Conservation (phyloP, 768 basidiomycete genomes). For the Tylopilus plumbeoviolaceoides region DNA sequence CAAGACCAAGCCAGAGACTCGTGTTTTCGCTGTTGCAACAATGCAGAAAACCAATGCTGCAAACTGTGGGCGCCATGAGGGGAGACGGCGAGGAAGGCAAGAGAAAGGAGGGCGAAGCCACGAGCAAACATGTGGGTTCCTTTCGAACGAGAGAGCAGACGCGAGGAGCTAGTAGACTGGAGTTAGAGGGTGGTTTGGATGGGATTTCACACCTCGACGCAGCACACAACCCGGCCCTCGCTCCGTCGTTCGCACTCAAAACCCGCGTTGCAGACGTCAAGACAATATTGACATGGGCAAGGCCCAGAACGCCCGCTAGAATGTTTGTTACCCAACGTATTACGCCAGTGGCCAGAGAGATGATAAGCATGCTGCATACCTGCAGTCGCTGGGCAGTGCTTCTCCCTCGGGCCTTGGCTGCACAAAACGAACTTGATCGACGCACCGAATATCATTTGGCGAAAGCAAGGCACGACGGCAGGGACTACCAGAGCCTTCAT, state of each 20-base stretch:
- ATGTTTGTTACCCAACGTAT: background rate
- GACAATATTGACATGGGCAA: background rate
- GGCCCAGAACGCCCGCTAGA: background rate
- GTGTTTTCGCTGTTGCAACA: background rate
- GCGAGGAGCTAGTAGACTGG: background rate
- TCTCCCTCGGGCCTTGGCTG: no score
- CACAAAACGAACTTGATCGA: background rate
- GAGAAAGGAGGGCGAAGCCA: background rate
- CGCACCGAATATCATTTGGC: background rate
- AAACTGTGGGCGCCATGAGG: background rate
- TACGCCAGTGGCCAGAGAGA: background rate
- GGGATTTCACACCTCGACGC: background rate
- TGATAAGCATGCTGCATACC: background rate
- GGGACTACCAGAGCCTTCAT: no score
- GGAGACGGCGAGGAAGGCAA: background rate
- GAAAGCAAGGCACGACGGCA: no score
- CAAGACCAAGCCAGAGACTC: background rate
- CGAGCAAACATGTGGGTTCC: background rate
- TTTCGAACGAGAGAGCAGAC: background rate
- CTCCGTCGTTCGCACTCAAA: background rate
- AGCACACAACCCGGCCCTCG: background rate
- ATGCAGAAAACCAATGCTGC: background rate
- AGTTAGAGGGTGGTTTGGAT: background rate
- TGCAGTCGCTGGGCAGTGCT: background rate
- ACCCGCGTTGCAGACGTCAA: background rate